These are phyloP conservation scores for Helotiales sp. DNA, from an alignment of 2,329 filamentous ascomycete genomes.

Conservation along the genomic window DNA sequence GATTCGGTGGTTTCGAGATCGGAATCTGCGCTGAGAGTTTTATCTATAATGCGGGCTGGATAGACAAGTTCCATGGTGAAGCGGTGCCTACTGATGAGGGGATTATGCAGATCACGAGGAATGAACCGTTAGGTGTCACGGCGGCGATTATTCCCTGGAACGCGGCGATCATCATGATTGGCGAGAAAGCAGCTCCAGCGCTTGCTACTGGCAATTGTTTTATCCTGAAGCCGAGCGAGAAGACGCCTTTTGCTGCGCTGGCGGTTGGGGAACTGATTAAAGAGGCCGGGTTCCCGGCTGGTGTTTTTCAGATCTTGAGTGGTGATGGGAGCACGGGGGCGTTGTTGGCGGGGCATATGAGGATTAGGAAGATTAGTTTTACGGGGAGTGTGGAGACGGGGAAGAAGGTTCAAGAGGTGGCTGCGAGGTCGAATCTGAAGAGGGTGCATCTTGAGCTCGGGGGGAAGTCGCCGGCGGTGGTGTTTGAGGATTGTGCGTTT, in stretches of 20 bases:
- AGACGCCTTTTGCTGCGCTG: slow-evolving; percentile 56
- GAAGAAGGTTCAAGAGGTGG: slow-evolving; percentile 68
- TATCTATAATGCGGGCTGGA: slow-evolving; percentile 40
- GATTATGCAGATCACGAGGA: slow-evolving; percentile 41
- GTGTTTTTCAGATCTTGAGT: slow-evolving; percentile 41
- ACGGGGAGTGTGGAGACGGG: slow-evolving; percentile 72
- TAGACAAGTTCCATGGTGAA: slow-evolving; percentile 41
- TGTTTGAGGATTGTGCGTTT: slow-evolving; percentile 59
- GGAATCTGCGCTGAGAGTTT: slow-evolving; percentile 31
- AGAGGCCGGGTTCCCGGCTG: slow-evolving; percentile 37
- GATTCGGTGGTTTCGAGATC: slow-evolving; percentile 46
- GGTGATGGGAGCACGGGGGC: slow-evolving; percentile 42
- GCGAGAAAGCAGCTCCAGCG: slow-evolving; percentile 58
- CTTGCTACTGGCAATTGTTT: slow-evolving; percentile 60
- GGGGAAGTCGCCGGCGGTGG: slow-evolving; percentile 61
- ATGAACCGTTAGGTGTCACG: slow-evolving; percentile 46
- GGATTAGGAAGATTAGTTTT: slow-evolving; percentile 52
- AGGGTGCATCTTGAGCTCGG: slow-evolving; percentile 64
- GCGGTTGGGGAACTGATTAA: slow-evolving; percentile 42
- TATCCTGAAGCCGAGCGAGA: slow-evolving; percentile 62
- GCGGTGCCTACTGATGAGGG: slow-evolving; percentile 45
- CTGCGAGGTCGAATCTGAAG: slow-evolving; percentile 55
- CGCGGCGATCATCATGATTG: slow-evolving; percentile 46
- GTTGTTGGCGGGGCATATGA: slow-evolving; percentile 39
- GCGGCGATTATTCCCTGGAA: slow-evolving; percentile 62